Conservation (phyloP, 495 filamentous ascomycete genomes). For the Cladorrhinum samala region DNA sequence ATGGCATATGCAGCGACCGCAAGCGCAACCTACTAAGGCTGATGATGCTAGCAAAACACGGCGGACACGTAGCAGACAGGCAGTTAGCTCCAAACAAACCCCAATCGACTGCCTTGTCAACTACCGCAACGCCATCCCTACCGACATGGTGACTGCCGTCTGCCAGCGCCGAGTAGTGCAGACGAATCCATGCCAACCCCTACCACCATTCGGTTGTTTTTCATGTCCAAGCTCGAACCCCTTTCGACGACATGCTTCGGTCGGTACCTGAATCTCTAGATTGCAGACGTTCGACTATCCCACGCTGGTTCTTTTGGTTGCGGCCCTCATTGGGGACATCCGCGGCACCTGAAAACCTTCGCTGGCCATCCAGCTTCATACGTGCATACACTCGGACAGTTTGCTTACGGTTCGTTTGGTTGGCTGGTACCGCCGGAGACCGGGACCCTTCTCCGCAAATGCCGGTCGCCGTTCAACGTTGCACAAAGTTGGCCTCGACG, state of each 20-base stretch:
- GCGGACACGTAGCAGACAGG: too few species aligned
- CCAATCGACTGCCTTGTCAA: neutral
- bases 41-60: neutral
- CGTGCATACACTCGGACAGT: conserved; percentile 10
- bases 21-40: neutral
- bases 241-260: neutral
- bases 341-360: conserved; percentile 10
- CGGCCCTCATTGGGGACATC: conserved; percentile 27
- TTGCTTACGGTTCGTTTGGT: conserved; percentile 2
- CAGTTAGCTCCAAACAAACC: too few species aligned
- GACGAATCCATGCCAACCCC: conserved; percentile 1
- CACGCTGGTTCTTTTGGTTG: neutral
- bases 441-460: conserved; percentile 18
- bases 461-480: conserved; percentile 10
- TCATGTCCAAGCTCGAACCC: neutral
- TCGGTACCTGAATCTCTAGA: conserved; percentile 22
- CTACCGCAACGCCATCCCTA: neutral
- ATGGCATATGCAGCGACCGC: neutral
- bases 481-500: conserved; percentile 7
- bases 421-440: conserved; percentile 18
- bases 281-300: conserved; percentile 8
- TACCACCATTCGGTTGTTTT: neutral
- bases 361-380: neutral
- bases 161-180: conserved; percentile 3
- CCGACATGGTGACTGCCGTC: neutral